A percentile compares a stretch with the other conserved stretches of the same genome.
These are phyloP conservation scores for Candida succiphila DNA, from an alignment of 805 yeast species.

Conservation along the genomic window DNA sequence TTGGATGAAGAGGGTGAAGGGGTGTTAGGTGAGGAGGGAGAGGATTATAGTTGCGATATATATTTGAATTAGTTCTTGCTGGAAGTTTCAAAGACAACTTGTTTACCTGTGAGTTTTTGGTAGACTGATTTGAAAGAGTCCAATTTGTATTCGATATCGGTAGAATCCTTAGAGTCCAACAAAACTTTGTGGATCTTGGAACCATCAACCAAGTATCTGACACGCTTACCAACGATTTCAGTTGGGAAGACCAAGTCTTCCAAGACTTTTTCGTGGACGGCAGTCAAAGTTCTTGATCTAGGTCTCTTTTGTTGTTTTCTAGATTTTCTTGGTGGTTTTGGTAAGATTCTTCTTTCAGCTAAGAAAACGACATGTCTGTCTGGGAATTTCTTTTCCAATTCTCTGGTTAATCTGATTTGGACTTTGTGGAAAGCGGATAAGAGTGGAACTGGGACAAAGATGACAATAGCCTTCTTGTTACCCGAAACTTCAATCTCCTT, in stretches of 20 bases:
- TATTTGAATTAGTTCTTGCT: slow-evolving; percentile 30
- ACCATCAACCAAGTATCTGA: slow-evolving; percentile 98
- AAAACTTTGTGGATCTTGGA: slow-evolving; percentile 95
- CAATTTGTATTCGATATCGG: slow-evolving; percentile 95
- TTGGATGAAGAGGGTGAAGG: not conserved
- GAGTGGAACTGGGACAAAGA: slow-evolving; percentile 97
- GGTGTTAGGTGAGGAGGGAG: not conserved
- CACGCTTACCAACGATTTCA: slow-evolving; percentile 98
- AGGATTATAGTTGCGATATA: not conserved
- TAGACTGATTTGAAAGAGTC: slow-evolving; percentile 98
- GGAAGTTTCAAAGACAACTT: slow-evolving; percentile 96
- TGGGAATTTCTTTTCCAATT: slow-evolving; percentile 99
- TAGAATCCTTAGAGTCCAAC: slow-evolving; percentile 96
- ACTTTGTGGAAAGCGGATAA: slow-evolving; percentile 91
- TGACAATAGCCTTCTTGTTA: slow-evolving; percentile 97
- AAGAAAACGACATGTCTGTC: slow-evolving; percentile 99
- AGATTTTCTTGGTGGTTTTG: slow-evolving; percentile 95
- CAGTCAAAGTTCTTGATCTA: slow-evolving; percentile 97
- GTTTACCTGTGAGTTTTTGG: slow-evolving; percentile 98
- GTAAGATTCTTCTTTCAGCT: slow-evolving; percentile 99
- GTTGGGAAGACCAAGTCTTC: slow-evolving; percentile 99
- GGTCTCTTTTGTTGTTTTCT: slow-evolving; percentile 98
- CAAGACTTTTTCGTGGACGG: slow-evolving; percentile 97
- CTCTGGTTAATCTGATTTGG: slow-evolving; percentile 96
- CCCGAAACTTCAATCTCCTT: slow-evolving; percentile 96